Conservation (phyloP, 2,329 filamentous ascomycete species). For the Epichloe baconii region DNA sequence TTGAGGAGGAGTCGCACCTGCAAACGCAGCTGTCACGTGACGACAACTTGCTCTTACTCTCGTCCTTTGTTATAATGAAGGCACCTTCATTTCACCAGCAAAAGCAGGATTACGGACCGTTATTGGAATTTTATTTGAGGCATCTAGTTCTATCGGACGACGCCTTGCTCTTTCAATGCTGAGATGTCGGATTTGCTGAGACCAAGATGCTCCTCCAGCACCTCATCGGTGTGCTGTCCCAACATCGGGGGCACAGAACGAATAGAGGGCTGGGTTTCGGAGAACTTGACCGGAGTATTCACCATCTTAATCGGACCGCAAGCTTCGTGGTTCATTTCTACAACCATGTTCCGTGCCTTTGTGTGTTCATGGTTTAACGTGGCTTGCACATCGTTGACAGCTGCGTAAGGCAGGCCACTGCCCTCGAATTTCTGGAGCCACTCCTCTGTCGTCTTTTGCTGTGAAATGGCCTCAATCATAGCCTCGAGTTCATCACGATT, state of each 20-base stretch:
- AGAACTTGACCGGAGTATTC: conserved; percentile 92
- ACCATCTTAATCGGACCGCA: conserved; percentile 84
- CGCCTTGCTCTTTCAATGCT: conserved; percentile 50
- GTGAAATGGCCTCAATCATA: conserved; percentile 64
- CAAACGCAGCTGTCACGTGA: conserved; percentile 1
- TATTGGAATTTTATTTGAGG: background rate
- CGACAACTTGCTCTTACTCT: background rate
- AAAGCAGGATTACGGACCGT: background rate
- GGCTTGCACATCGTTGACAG: conserved; percentile 82
- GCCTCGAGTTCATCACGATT: conserved; percentile 67
- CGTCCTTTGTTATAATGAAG: no score
- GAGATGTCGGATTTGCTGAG: conserved; percentile 46
- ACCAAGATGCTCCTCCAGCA: conserved; percentile 52
- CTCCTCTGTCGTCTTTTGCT: conserved; percentile 67
- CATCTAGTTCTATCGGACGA: conserved; percentile 37
- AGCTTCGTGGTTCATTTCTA: conserved; percentile 67
- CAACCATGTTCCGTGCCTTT: conserved; percentile 75
- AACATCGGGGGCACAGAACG: conserved; percentile 70
- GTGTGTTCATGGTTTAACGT: conserved; percentile 80
- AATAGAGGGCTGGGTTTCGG: conserved; percentile 63
- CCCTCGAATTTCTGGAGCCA: conserved; percentile 82
- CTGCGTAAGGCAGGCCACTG: conserved; percentile 83
- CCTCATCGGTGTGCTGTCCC: conserved; percentile 75
- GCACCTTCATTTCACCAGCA: no score
- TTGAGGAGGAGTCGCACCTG: background rate